A percentile compares a stretch with the other conserved stretches of the same genome.
These are phyloP conservation scores for Colletotrichum sp. DNA, from an alignment of 2,329 filamentous ascomycete genomes.

Conservation along the genomic window DNA sequence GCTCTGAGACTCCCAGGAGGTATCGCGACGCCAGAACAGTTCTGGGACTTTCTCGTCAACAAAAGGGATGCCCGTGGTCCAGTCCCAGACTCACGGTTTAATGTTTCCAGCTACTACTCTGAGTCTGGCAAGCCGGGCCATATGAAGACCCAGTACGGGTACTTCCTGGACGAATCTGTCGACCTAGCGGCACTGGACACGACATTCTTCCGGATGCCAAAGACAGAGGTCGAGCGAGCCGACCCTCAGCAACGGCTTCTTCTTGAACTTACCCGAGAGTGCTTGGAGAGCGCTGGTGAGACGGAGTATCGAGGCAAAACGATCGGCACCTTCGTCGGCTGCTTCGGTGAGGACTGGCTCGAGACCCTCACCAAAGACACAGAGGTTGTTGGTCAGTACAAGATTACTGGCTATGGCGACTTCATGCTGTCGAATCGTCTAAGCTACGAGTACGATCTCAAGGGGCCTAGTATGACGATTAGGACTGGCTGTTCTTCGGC, in stretches of 20 bases:
- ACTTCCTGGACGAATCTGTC: conserved; percentile 31
- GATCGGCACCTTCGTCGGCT: conserved; percentile 31
- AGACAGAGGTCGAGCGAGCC: conserved; percentile 24
- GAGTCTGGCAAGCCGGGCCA: conserved; percentile 20
- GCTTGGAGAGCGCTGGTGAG: conserved; percentile 24
- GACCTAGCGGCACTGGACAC: conserved; percentile 31
- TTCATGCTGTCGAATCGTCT: conserved; percentile 33
- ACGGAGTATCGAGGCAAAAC: conserved; percentile 26
- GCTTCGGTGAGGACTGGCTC: conserved; percentile 30
- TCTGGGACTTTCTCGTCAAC: conserved; percentile 29
- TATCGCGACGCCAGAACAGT: conserved; percentile 17
- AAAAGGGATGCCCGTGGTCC: conserved; percentile 24
- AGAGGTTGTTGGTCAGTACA: conserved; percentile 23
- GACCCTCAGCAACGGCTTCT: conserved; percentile 15
- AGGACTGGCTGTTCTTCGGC: conserved; percentile 40
- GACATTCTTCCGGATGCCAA: conserved; percentile 33
- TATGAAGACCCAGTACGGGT: conserved; percentile 27
- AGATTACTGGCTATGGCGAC: conserved; percentile 18
- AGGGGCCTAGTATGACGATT: conserved; percentile 36
- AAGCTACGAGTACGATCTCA: conserved; percentile 34
- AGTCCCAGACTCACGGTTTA: conserved; percentile 26
- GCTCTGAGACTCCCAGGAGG: conserved; percentile 28
- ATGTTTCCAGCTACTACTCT: conserved; percentile 17
- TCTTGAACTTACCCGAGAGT: not conserved
- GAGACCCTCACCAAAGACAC: conserved; percentile 25